Conservation (phyloP, 257 asterid genomes). For the Coffea canephora region DNA sequence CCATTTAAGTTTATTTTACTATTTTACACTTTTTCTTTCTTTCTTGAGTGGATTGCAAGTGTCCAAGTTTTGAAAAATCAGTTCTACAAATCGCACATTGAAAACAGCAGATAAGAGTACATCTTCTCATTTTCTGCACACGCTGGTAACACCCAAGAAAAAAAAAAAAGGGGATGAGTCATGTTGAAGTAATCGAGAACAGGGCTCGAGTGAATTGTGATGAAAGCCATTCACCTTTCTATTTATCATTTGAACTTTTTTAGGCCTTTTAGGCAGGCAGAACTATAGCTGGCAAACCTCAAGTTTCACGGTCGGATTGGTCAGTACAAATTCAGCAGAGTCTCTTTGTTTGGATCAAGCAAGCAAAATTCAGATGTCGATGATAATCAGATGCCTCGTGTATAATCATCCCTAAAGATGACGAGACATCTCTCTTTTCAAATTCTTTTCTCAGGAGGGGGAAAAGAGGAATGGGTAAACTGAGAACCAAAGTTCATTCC, state of each 20-base stretch:
- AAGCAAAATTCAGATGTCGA: background rate
- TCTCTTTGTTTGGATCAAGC: background rate
- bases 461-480: background rate
- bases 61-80: too few relatives aligned
- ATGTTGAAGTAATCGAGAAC: background rate
- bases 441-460: background rate
- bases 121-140: too few relatives aligned
- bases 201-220: too few relatives aligned
- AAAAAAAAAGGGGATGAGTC: too few relatives aligned
- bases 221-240: background rate
- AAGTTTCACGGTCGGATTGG: background rate
- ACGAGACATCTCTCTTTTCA: too few relatives aligned
- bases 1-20: background rate
- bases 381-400: background rate
- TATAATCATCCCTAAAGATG: background rate
- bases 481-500: background rate
- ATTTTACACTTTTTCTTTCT: background rate
- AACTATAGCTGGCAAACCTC: background rate
- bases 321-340: background rate
- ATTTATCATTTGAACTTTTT: background rate
- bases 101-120: too few relatives aligned
- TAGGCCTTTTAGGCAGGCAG: background rate
- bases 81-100: too few relatives aligned
- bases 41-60: background rate
- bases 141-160: too few relatives aligned